Evolutionary conservation across 2,329 filamentous ascomycete genomes (phyloP).

Genomic region (Aspergillus japonicus): DNA sequence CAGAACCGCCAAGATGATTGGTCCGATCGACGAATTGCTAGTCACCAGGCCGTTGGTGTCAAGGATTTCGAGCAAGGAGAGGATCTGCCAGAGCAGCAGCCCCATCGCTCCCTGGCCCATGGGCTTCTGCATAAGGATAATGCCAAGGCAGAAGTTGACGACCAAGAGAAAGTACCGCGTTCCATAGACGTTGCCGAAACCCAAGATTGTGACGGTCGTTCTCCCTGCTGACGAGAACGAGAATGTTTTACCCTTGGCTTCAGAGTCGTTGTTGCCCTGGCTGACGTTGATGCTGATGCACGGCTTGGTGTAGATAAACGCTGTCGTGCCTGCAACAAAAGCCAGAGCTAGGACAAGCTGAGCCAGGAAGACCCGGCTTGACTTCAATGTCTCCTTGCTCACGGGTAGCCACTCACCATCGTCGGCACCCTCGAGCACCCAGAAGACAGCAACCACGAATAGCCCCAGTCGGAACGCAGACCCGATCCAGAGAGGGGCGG

Average conservation of each 20-base stretch:
- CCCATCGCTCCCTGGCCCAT: slow-evolving; percentile 86
- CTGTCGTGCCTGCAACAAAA: slow-evolving; percentile 78
- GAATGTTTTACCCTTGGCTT: slow-evolving; percentile 41
- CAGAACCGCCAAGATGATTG: slow-evolving; percentile 79
- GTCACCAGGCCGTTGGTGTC: slow-evolving; percentile 62
- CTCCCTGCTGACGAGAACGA: slow-evolving; percentile 30
- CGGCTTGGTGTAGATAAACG: slow-evolving; percentile 82
- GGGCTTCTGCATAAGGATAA: slow-evolving; percentile 83
- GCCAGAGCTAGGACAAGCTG: slow-evolving; percentile 77
- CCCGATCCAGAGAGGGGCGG: slow-evolving; percentile 80
- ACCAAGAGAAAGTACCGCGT: slow-evolving; percentile 84
- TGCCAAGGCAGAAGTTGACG: slow-evolving; percentile 72
- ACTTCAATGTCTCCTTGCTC: slow-evolving; percentile 65
- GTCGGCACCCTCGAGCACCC: slow-evolving; percentile 85
- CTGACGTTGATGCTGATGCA: slow-evolving; percentile 70
- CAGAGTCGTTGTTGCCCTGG: slow-evolving; percentile 45
- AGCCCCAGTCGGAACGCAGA: slow-evolving; percentile 75
- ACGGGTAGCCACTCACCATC: slow-evolving; percentile 74
- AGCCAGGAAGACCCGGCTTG: slow-evolving; percentile 71
- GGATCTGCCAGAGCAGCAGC: slow-evolving; percentile 81
- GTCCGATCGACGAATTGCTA: slow-evolving; percentile 68
- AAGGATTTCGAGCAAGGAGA: slow-evolving; percentile 68
- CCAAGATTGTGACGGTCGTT: slow-evolving; percentile 70
- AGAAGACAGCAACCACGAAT: slow-evolving; percentile 75
- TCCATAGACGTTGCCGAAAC: slow-evolving; percentile 91